phyloP scores from a whole-genome alignment of 768 basidiomycete genomes.

The Rhodocollybia butyracea region DNA sequence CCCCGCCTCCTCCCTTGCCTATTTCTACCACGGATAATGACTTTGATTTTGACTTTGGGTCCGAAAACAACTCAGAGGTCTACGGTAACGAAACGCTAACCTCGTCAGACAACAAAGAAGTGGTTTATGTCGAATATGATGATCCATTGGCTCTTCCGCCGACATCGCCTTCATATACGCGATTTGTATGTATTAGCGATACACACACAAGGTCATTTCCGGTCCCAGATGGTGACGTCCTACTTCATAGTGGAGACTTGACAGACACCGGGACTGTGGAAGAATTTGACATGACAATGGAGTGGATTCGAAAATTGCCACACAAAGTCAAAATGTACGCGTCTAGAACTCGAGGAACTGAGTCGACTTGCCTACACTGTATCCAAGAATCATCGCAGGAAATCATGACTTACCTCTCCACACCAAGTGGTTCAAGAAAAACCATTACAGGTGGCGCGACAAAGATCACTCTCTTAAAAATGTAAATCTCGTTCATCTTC shows the following conservation, averaged over 20 bases:
- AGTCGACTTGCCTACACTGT: background rate
- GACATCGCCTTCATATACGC: conserved; percentile 40
- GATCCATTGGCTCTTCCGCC: conserved; percentile 27
- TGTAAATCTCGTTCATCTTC: background rate
- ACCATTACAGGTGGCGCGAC: conserved; percentile 24
- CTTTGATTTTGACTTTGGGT: too few relatives aligned
- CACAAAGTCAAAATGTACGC: conserved; percentile 60
- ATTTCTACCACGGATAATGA: too few relatives aligned
- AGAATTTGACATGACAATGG: conserved; percentile 47
- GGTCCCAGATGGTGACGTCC: conserved; percentile 61
- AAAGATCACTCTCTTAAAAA: background rate
- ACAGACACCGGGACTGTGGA: conserved; percentile 44
- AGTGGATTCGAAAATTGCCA: conserved; percentile 55
- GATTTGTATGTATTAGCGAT: conserved; percentile 63
- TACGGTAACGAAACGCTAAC: too few relatives aligned
- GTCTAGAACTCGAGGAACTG: conserved; percentile 4
- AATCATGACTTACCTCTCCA: conserved; percentile 60
- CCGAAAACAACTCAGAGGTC: too few relatives aligned
- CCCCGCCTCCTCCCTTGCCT: too few relatives aligned
- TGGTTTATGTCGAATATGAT: background rate
- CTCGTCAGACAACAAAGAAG: background rate
- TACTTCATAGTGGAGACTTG: conserved; percentile 65
- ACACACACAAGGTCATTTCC: conserved; percentile 43
- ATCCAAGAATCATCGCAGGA: conserved; percentile 68
- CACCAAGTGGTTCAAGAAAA: conserved; percentile 35